Percentiles rank a stretch among this genome's conserved stretches.
phyloP scores from a whole-genome alignment of 176 grass and related monocot species.

The Triticum urartu region DNA sequence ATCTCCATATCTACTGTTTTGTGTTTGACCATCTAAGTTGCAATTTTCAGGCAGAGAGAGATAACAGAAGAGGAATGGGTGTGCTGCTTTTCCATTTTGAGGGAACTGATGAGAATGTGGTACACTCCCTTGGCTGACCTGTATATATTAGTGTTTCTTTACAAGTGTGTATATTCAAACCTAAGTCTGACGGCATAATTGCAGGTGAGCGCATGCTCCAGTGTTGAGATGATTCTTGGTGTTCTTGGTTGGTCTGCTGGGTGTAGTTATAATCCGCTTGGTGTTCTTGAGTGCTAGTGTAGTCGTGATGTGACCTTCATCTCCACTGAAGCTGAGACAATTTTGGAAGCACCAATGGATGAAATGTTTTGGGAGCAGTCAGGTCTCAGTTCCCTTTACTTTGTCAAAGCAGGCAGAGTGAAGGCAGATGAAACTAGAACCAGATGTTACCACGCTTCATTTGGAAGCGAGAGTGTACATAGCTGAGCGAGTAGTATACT shows the following conservation, averaged over 20 bases:
- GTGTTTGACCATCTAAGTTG: conserved; percentile 4
- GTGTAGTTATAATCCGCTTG: conserved; percentile 65
- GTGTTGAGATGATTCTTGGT: conserved; percentile 70
- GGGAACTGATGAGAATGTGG: conserved; percentile 73
- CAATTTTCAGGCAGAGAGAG: conserved; percentile 68
- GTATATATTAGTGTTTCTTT: conserved; percentile 20
- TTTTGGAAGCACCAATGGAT: conserved; percentile 27
- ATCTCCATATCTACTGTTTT: conserved; percentile 7
- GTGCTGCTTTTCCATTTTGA: conserved; percentile 83
- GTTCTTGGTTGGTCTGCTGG: conserved; percentile 84
- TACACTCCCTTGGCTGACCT: conserved; percentile 33
- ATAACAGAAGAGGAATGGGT: conserved; percentile 74
- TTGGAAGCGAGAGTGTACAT: conserved; percentile 56
- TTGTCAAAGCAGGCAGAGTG: conserved; percentile 26
- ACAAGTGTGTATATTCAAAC: background rate
- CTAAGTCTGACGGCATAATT: conserved; percentile 30
- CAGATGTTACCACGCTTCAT: conserved; percentile 18
- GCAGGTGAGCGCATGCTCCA: conserved; percentile 64
- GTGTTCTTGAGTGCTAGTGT: conserved; percentile 56
- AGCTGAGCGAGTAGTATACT: conserved; percentile 46
- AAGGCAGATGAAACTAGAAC: conserved; percentile 16
- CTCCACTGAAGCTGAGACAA: conserved; percentile 20
- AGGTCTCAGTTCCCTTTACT: conserved; percentile 18
- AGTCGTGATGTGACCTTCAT: background rate
- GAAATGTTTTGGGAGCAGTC: background rate